Evolutionary conservation across 495 filamentous ascomycete genomes (phyloP), one percentile per base, ranked within the genome.

Genomic region (Cercophora samala): DNA sequence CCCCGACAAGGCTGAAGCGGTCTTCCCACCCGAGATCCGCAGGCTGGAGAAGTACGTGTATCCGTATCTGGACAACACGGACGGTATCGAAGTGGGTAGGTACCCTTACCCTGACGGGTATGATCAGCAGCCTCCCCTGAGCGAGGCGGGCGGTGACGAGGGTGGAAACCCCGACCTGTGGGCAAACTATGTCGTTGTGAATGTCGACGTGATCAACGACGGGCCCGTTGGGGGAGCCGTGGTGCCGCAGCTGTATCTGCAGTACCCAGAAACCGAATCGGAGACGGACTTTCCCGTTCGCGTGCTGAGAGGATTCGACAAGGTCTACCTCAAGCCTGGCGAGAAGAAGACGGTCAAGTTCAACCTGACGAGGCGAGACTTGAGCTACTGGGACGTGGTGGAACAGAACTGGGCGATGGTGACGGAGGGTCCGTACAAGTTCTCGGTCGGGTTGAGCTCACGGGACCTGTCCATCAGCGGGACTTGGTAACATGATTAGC

Each of bases 101-200:
- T 91, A 92, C 67, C 83, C 84, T 0, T 96, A 93, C 68, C 93
- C 93, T 0, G 79, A 85, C 0, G 92, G 90, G 3, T 96, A 94
- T 74, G 73, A 84, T 51, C 77, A 78, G 15, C 75, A 75, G 19
- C 82, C 84, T 56, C 72, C 77, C 0, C 83, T 77, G 17, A 93
- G 90, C 21, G 81, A 81, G 3, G 91, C 93, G 5, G 91, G 93
- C 64, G 92, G 94, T 63, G 90, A 87, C 29, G 84, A 90, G 65
- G 91, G 94, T 42, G 94, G 94, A 1, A 96, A 98, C 70, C 93
- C 94, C 0, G 86, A 88, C 46, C 84, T 97, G 23, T 97, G 88
- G 83, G 87, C 90, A 54, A 79, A 82, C 6, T 85, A 92, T 64
- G 85, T 87, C 3, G 74, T 74, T 3, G 82, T 96, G 0, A 78